Evolutionary conservation across 2,329 filamentous ascomycete genomes (phyloP).

Genomic region (Fusarium sp.): DNA sequence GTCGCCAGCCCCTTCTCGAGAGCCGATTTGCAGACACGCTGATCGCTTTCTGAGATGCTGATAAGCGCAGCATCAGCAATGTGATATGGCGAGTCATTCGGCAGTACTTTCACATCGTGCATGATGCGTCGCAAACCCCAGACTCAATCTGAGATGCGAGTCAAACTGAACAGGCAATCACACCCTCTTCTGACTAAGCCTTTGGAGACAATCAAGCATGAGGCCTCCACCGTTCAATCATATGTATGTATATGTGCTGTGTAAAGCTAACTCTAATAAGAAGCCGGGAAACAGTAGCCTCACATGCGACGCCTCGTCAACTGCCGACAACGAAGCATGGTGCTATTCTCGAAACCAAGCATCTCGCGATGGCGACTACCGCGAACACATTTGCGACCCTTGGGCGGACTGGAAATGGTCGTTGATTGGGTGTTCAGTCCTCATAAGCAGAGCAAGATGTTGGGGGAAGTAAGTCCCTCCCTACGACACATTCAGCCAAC

Average conservation of each 20-base stretch:
- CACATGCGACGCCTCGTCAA: conserved; percentile 18
- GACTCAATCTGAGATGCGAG: conserved; percentile 21
- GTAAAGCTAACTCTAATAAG: neutral
- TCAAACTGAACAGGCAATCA: conserved; percentile 5
- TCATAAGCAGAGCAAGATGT: conserved; percentile 31
- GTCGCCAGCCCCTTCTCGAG: conserved; percentile 15
- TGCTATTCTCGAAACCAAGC: conserved; percentile 21
- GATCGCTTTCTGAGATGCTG: neutral
- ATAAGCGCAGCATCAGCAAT: conserved; percentile 10
- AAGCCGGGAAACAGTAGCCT: neutral
- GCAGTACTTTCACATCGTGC: conserved; percentile 5
- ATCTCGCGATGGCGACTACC: conserved; percentile 9
- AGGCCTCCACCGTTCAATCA: conserved; percentile 12
- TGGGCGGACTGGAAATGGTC: neutral
- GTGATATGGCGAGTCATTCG: conserved; percentile 22
- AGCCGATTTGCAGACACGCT: conserved; percentile 17
- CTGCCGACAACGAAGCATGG: conserved; percentile 20
- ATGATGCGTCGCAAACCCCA: conserved; percentile 25
- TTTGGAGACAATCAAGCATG: conserved; percentile 1
- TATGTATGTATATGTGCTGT: neutral
- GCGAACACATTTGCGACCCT: neutral
- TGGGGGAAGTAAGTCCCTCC: conserved; percentile 24
- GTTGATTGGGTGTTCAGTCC: conserved; percentile 15
- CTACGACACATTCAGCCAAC: conserved; percentile 24
- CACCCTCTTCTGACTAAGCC: neutral